Conservation (phyloP, 345 rosid genomes). For the Laguncularia racemosa region DNA sequence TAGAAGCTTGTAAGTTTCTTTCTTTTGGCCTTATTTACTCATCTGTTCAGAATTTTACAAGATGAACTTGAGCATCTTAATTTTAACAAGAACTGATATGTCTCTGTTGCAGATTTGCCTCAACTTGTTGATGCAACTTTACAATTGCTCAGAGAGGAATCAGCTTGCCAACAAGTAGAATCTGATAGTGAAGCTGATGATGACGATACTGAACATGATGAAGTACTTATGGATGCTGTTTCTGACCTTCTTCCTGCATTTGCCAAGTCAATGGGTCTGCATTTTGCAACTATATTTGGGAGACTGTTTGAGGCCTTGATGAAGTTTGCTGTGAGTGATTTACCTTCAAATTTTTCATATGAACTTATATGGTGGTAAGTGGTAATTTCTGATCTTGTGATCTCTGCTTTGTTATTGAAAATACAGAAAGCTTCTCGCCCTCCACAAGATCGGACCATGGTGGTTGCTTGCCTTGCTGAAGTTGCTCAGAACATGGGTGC, state of each 20-base stretch:
- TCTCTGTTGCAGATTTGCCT: constrained; percentile 52
- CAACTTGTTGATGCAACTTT: constrained; percentile 73
- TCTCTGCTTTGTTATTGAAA: no score
- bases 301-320: constrained; percentile 85
- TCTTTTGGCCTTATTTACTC: constrained; percentile 1
- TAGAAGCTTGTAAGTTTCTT: constrained; percentile 77
- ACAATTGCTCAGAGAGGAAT: constrained; percentile 70
- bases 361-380: background rate
- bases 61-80: constrained; percentile 4
- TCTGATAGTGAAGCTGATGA: constrained; percentile 80
- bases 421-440: constrained; percentile 71
- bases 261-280: constrained; percentile 91
- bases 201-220: constrained; percentile 78
- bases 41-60: background rate
- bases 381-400: no score
- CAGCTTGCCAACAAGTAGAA: constrained; percentile 75
- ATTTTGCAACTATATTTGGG: constrained; percentile 82
- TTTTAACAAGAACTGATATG: constrained; percentile 8
- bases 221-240: constrained; percentile 97
- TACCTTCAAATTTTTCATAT: constrained; percentile 1
- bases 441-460: constrained; percentile 91
- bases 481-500: constrained; percentile 99
- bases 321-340: constrained; percentile 78
- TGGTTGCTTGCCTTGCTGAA: constrained; percentile 96
- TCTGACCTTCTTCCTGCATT: constrained; percentile 98